Conservation (phyloP, 2,329 filamentous ascomycete genomes). For the Fusarium pseudoanthophilum region DNA sequence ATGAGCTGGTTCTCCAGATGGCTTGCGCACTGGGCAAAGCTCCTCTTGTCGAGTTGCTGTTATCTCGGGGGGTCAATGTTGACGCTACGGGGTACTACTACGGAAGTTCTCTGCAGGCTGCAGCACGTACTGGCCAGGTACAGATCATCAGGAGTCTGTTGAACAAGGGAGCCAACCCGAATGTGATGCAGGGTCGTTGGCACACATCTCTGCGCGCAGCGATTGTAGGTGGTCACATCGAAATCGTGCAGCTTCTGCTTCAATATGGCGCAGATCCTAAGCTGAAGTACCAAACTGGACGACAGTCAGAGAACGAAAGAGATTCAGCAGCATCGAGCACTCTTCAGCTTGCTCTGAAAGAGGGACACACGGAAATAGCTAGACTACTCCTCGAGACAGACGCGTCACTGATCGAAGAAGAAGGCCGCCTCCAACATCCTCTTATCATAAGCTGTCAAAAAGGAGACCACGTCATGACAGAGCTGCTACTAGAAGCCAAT, state of each 20-base stretch:
- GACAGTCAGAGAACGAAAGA: no score
- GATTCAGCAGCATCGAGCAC: background rate
- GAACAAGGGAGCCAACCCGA: constrained; percentile 1
- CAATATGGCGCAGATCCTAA: background rate
- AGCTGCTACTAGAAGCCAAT: background rate
- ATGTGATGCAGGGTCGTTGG: constrained; percentile 9
- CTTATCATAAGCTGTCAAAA: background rate
- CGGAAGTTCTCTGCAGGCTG: constrained; percentile 18
- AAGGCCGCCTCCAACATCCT: background rate
- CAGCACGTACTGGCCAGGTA: constrained; percentile 2
- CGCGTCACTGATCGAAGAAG: background rate
- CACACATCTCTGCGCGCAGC: constrained; percentile 9
- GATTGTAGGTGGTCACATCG: background rate
- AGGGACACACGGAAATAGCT: background rate
- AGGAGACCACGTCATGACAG: background rate
- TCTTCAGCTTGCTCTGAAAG: background rate
- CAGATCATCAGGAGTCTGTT: background rate
- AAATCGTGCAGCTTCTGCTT: constrained; percentile 1
- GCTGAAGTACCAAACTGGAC: background rate
- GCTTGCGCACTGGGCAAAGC: background rate
- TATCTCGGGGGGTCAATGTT: constrained; percentile 5
- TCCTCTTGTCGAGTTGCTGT: background rate
- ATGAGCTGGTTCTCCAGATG: constrained; percentile 12
- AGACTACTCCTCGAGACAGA: background rate
- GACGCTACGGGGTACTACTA: constrained; percentile 18